Evolutionary conservation across 2,329 filamentous ascomycete genomes (phyloP).

Genomic region (Amauroascus niger): DNA sequence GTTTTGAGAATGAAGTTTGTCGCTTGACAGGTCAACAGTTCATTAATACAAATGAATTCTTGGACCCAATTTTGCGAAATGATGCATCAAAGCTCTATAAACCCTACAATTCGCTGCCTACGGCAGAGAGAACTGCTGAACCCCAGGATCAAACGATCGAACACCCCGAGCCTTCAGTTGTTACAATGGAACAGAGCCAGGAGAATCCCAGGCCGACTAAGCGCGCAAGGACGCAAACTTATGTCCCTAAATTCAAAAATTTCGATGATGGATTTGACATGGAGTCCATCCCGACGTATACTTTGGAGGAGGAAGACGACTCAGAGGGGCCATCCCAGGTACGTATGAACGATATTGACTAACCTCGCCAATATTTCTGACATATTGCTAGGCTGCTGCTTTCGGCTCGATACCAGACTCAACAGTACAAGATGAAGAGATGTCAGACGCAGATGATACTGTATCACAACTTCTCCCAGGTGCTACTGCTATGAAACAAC

Average conservation of each 20-base stretch:
- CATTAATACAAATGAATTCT: conserved; percentile 80
- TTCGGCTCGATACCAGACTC: conserved; percentile 20
- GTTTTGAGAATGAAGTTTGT: conserved; percentile 61
- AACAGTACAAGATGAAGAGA: conserved; percentile 23
- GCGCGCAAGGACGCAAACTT: conserved; percentile 23
- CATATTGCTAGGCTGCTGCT: neutral
- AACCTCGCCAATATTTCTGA: conserved; percentile 4
- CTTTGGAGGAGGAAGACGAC: conserved; percentile 23
- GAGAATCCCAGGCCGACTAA: conserved; percentile 17
- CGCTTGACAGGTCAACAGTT: conserved; percentile 66
- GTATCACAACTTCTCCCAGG: conserved; percentile 68
- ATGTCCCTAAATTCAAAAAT: conserved; percentile 54
- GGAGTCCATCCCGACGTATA: conserved; percentile 32
- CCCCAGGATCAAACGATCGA: conserved; percentile 3
- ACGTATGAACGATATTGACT: neutral
- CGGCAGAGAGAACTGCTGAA: neutral
- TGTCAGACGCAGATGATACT: conserved; percentile 43
- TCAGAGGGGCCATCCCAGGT: conserved; percentile 15
- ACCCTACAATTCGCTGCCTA: conserved; percentile 41
- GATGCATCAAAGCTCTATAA: conserved; percentile 64
- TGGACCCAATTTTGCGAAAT: conserved; percentile 77
- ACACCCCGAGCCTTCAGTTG: neutral
- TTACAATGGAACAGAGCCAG: conserved; percentile 15
- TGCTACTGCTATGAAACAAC: conserved; percentile 67
- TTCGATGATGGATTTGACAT: conserved; percentile 56